Evolutionary conservation across 1,139 yeast species (phyloP), one percentile per base, ranked within the genome.

Genomic region (Pneumocystis wakefieldiae): DNA sequence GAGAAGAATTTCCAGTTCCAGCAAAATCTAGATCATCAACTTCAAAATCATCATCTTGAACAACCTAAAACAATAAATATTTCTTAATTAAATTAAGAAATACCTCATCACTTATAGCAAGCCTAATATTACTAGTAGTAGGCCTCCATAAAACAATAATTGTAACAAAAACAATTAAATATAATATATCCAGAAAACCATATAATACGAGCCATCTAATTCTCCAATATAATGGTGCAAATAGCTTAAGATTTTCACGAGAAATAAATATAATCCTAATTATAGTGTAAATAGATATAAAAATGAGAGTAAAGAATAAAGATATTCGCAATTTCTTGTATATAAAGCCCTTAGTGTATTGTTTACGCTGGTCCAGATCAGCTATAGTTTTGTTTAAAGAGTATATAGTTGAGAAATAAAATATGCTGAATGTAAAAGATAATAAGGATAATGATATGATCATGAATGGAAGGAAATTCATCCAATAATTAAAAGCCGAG

Each of bases 121-220:
- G 82, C 82, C 95, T 85, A 71, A 91, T 86, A 68, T 96, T 90
- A 58, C 96, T 89, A 70, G 87, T 95, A 0, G 97, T 91, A 61
- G 98, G 98, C 75, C 98, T 84, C 98, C 98, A 94, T 68, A 92
- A 82, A 78, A 90, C 84, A 14, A 96, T 88, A 69, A 94, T 80
- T 7, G 91, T 83, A 72, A 87, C 81, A 73, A 92, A 91, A 60
- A 91, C 91, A 60, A 85, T 75, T 72, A 87, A 89, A 76, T 89
- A 94, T 17, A 91, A 86, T 60, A 89, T 81, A 66, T 95, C 85
- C 55, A 97, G 95, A 28, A 57, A 57, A 76, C 95, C 94, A 70
- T 92, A 97, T 62, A 86, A 81, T 64, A 90, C 75, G 72, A 94
- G 90, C 78, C 87, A 91, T 68, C 95, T 83, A 53, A 89, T 82